Evolutionary conservation across 1,284 basidiomycete genomes (phyloP).

Genomic region (Moesziomyces parantarcticus): DNA sequence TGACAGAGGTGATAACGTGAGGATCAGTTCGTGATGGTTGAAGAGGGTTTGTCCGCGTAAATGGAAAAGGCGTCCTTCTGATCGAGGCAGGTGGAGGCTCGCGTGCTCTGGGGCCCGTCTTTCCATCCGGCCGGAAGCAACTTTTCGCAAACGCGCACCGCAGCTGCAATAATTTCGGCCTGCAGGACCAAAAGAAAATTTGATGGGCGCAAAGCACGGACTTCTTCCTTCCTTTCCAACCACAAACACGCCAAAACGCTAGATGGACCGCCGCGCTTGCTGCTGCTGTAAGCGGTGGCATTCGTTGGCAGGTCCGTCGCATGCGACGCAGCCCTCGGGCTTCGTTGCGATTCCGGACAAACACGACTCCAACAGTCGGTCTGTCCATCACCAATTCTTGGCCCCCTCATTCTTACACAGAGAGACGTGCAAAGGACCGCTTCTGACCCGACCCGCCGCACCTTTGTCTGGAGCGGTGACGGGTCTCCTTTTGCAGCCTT

Average conservation of each 20-base stretch:
- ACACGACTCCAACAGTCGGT: not conserved
- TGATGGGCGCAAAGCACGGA: not conserved
- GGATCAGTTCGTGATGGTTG: not conserved
- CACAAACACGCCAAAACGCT: constrained; percentile 25
- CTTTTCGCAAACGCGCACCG: not conserved
- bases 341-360: not conserved
- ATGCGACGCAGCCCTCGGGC: not conserved
- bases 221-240: constrained; percentile 7
- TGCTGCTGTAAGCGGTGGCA: not conserved
- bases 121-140: not conserved
- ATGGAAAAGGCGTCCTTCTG: no score
- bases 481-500: constrained; percentile 45
- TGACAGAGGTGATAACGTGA: not conserved
- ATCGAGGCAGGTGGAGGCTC: no score
- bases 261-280: constrained; percentile 9
- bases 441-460: constrained; percentile 13
- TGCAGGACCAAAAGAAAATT: not conserved
- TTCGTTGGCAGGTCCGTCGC: not conserved
- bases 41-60: no score
- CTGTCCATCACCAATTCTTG: not conserved
- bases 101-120: not conserved
- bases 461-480: not conserved
- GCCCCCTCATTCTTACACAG: constrained; percentile 3
- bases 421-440: constrained; percentile 59
- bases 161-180: not conserved